phyloP scores from a whole-genome alignment of 345 rosid species.

The Excoecaria agallocha region DNA sequence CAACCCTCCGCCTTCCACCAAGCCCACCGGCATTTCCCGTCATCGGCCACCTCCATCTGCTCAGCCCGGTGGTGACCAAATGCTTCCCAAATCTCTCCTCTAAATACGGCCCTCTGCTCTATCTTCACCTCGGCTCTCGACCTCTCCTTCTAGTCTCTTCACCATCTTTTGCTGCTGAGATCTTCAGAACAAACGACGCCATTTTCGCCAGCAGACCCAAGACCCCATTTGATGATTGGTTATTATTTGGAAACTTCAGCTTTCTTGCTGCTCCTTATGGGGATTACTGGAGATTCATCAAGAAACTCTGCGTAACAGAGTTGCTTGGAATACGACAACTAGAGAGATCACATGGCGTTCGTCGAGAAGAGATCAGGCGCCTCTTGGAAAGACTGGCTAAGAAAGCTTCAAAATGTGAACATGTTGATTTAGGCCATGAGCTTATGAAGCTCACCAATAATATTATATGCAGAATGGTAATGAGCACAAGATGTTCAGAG shows the following conservation, averaged over 20 bases:
- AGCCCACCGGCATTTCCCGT: conserved; percentile 43
- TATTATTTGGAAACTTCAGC: conserved; percentile 7
- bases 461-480: conserved; percentile 31
- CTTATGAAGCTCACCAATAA: conserved; percentile 15
- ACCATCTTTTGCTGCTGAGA: conserved; percentile 31
- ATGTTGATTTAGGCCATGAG: conserved; percentile 18
- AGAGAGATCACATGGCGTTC: conserved; percentile 12
- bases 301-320: conserved; percentile 24
- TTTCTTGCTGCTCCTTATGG: conserved; percentile 12
- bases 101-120: conserved; percentile 40
- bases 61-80: conserved; percentile 26
- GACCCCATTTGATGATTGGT: background rate
- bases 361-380: conserved; percentile 14
- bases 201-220: background rate
- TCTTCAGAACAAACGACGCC: conserved; percentile 26
- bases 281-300: conserved; percentile 19
- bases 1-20: conserved; percentile 34
- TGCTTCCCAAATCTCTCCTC: conserved; percentile 30
- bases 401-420: conserved; percentile 19
- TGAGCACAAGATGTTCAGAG: conserved; percentile 41
- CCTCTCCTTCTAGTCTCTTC: conserved; percentile 40
- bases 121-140: conserved; percentile 30
- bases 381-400: conserved; percentile 11
- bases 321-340: conserved; percentile 19
- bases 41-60: conserved; percentile 48